Base-by-base conservation (phyloP, 2,329 filamentous ascomycete genomes). In the Macrophomina phaseolina region DNA sequence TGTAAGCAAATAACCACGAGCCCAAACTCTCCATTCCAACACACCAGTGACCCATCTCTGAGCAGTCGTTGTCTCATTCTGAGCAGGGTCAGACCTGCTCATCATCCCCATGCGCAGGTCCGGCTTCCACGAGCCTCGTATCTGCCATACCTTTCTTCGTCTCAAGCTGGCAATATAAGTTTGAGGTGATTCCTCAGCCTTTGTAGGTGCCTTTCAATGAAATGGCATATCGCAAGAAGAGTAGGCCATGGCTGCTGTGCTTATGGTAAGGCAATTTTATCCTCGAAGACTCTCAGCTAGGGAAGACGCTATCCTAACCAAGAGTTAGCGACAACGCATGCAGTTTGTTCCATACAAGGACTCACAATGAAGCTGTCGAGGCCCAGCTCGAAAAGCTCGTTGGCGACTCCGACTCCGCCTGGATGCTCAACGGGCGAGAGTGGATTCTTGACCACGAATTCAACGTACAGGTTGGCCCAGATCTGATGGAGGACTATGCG, bases 381-480 rank as follows among this genome's bases (percentile, higher is more conserved):
- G 6, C 86, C 88, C 65, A 84, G 80, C 73, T 90, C 87, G 71
- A 90, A 90, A 65, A 90, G 77, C 76, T 90, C 87, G 71, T 89
- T 90, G 67, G 87, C 85, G 45, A 90, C 87, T 2, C 87, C 87
- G 38, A 87, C 77, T 12, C 87, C 87, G 9, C 85, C 84, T 0
- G 86, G 84, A 74, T 89, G 87, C 72, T 89, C 87, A 1, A 83
- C 79, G 0, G 87, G 87, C 42, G 86, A 85, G 23, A 90, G 79
- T 3, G 87, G 87, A 68, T 88, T 89, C 75, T 90, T 90, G 61
- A 89, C 86, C 36, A 90, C 87, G 74, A 95, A 99, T 82, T 99
- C 95, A 18, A 99, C 94, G 82, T 95, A 99, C 30, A 98, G 87
- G 78, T 97, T 98, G 67, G 97, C 96, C 79, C 97, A 99, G 69